Evolutionary conservation across 75 land plant genomes (phyloP), one percentile per base, ranked within the genome.

Genomic region (Gnetum montanum): DNA sequence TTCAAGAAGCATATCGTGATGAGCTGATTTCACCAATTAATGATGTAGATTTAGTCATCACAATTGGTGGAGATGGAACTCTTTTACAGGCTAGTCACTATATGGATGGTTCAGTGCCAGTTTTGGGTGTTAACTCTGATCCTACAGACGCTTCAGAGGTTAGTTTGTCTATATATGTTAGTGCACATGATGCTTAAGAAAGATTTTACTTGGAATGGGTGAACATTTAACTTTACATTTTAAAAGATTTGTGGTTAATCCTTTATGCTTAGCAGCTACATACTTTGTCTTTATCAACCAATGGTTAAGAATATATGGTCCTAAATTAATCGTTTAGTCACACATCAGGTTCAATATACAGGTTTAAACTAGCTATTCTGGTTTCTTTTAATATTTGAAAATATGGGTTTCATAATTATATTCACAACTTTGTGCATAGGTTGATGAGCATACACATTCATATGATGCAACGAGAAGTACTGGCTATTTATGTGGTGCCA

Each of bases 11-110:
- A 31, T 52, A 66, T 3, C 80, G 96, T 12, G 76, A 70, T 50
- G 59, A 78, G 52, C 28, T 90, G n/a, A 67, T 60, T 16, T 68
- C 69, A 24, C 85, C 80, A 34, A 83, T 83, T 7, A 61, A 58
- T 23, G 61, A 76, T 44, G 83, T 86, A 28, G 99, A 94, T 57
- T 51, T 94, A 33, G 91, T 94, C 41, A 63, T 94, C 43, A 80
- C 88, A 11, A 60, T 94, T 60, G 99, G 99, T 31, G 99, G 99
- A 49, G 99, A 94, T 74, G 99, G 99, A 52, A 94, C 99, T 18
- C 81, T 94, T 41, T 63, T 94, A 59, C 76, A 72, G 26, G 92
- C 99, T 33, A 94, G 99, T 57, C 99, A 86, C 62, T 76, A 77
- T 35, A 45, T 94, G 71, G 83, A 94, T 59, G 72, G 59, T 18